Base-by-base conservation (phyloP, 2,329 filamentous ascomycete genomes). In the Curvularia verruculosa region DNA sequence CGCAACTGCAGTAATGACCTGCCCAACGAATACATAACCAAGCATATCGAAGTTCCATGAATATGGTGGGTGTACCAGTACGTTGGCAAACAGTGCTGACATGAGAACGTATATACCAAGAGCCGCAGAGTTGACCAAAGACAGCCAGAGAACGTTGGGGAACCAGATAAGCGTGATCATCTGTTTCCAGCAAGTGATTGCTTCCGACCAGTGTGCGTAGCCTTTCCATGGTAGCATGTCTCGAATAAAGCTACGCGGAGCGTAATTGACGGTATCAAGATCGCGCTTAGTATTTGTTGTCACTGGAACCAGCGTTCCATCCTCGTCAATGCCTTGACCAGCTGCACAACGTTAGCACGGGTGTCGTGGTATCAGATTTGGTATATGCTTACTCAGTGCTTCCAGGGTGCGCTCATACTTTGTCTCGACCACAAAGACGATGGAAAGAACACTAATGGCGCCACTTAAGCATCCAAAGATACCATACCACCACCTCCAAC, bases 401-500 rank as follows among this genome's bases (percentile, higher is more conserved):
- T 60, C 54, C 2, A 60, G 37, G 2, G 58, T 52, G 40, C 52
- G 59, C 21, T 41, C 51, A 1, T 59, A 61, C 31, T 59, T 59
- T 4, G 59, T 61, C 47, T 61, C 59, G 8, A 43, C 45, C 3
- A 61, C 55, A 19, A 61, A 56, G 10, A 61, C 9, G 40, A 59
- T 56, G 19, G 52, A 53, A 13, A 61, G 55, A 26, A 59, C 40
- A 31, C 49, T 18, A 37, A 61, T 59, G 0, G 49, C 49, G 1
- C 51, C 59, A 9, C 52, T 61, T 12, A 61, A 13, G 21, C 52
- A 55, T 0, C 55, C 56, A 28, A 56, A 61, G 18, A 58, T 37
- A 1, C 59, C 55, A 29, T 61, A 61, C 59, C 59, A 61, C 52
- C 59, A 61, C 18, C 56, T 58, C 59, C 56, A 61, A 12, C 59